Conservation (phyloP, 192 early-diverging fungal species). For the Gigaspora rosea region DNA sequence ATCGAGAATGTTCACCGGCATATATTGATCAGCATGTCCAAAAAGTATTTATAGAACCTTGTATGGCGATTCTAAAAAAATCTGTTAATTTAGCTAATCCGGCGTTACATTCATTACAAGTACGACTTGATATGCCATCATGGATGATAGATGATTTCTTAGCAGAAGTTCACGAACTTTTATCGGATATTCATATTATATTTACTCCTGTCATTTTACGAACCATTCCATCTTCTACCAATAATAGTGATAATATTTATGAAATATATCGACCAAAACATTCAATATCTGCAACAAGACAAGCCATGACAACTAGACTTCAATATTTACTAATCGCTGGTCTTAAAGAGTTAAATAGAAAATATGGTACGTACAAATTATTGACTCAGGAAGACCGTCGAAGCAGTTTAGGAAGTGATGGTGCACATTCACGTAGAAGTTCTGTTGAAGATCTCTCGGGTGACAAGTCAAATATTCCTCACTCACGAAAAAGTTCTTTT, state of each 20-base stretch:
- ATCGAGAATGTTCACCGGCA: neutral
- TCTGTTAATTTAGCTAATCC: conserved; percentile 51
- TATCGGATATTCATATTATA: conserved; percentile 44
- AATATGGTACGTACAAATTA: conserved; percentile 32
- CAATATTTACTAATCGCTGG: conserved; percentile 54
- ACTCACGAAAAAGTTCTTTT: conserved; percentile 51
- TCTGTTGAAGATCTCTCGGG: conserved; percentile 33
- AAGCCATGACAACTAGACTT: conserved; percentile 28
- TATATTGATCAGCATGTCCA: conserved; percentile 31
- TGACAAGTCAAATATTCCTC: conserved; percentile 16
- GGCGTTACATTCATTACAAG: conserved; percentile 43
- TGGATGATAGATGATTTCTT: conserved; percentile 59
- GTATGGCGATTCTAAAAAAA: conserved; percentile 46
- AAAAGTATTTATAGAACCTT: conserved; percentile 52
- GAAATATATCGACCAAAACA: conserved; percentile 42
- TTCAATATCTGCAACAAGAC: conserved; percentile 16
- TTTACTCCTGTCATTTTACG: conserved; percentile 44
- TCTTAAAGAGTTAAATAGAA: conserved; percentile 47
- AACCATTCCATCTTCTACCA: neutral
- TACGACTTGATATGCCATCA: conserved; percentile 46
- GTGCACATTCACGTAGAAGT: conserved; percentile 41
- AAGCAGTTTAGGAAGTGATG: conserved; percentile 49
- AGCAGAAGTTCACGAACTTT: conserved; percentile 45
- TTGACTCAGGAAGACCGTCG: conserved; percentile 36
- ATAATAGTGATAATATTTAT: conserved; percentile 16